These are phyloP conservation scores for Pichia sp. DNA, from an alignment of 1,139 yeast species.

Conservation along the genomic window DNA sequence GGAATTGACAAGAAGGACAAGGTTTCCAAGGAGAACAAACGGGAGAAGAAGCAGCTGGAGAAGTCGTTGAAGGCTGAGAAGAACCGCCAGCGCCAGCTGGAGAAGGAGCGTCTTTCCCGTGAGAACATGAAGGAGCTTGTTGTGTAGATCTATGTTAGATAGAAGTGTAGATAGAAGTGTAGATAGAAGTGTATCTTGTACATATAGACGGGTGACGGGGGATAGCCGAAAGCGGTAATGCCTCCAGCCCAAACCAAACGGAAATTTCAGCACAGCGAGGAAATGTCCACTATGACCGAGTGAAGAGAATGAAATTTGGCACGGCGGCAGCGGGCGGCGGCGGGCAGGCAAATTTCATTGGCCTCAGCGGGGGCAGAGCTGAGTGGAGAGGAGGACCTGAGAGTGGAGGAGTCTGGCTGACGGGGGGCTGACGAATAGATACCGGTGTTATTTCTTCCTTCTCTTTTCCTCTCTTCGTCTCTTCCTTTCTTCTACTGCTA, in stretches of 20 bases:
- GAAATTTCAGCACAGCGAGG: background rate
- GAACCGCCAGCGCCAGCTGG: constrained; percentile 16
- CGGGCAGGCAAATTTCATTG: background rate
- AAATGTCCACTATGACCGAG: background rate
- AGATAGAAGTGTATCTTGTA: background rate
- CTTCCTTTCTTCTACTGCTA: too few relatives aligned
- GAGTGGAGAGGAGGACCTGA: too few relatives aligned
- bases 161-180: background rate
- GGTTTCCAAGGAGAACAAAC: constrained; percentile 22
- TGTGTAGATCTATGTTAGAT: background rate
- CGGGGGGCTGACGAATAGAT: too few relatives aligned
- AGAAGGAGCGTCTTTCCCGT: constrained; percentile 17
- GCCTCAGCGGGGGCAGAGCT: too few relatives aligned
- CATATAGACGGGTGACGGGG: background rate
- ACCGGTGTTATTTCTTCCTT: too few relatives aligned
- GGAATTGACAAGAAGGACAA: constrained; percentile 10
- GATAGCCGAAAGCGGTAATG: background rate
- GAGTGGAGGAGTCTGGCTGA: too few relatives aligned
- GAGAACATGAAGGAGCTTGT: constrained; percentile 12
- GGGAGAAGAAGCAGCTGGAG: constrained; percentile 24
- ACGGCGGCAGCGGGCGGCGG: too few relatives aligned
- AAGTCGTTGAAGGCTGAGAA: constrained; percentile 26
- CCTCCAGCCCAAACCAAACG: background rate
- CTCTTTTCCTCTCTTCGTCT: too few relatives aligned
- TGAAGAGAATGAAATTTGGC: too few relatives aligned